Conservation (phyloP, 495 filamentous ascomycete genomes). For the Melanomma pulvis-pyrius region DNA sequence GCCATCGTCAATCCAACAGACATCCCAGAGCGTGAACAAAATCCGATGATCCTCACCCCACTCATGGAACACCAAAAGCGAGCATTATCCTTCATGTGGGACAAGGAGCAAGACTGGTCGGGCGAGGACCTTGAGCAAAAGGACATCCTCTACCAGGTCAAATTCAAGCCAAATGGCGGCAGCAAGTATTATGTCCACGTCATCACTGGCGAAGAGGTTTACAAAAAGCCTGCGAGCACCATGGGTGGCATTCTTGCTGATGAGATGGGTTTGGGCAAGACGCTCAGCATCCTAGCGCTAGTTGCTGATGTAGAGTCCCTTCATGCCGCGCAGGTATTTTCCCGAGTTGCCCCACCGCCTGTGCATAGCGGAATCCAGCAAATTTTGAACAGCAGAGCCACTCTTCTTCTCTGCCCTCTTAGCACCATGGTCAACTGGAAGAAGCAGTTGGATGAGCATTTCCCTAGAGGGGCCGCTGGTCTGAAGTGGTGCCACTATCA, state of each 20-base stretch:
- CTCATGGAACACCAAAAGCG: slow-evolving; percentile 90
- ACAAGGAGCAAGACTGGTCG: slow-evolving; percentile 69
- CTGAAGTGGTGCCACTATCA: slow-evolving; percentile 81
- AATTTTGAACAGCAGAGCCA: slow-evolving; percentile 70
- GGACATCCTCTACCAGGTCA: slow-evolving; percentile 73
- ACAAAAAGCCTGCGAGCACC: slow-evolving; percentile 67
- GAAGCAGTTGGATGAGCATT: slow-evolving; percentile 81
- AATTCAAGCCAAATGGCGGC: slow-evolving; percentile 49
- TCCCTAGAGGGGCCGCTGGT: slow-evolving; percentile 54
- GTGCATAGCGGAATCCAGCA: slow-evolving; percentile 13
- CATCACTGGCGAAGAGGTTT: slow-evolving; percentile 71
- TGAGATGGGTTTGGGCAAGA: slow-evolving; percentile 98
- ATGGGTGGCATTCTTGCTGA: slow-evolving; percentile 92
- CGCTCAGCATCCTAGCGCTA: slow-evolving; percentile 82
- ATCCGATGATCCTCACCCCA: slow-evolving; percentile 62
- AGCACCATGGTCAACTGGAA: slow-evolving; percentile 93
- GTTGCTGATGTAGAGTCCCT: slow-evolving; percentile 59
- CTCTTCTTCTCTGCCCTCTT: slow-evolving; percentile 86
- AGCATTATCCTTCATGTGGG: slow-evolving; percentile 83
- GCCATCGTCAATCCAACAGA: slow-evolving; percentile 72
- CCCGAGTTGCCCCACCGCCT: slow-evolving; percentile 48
- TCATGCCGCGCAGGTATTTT: slow-evolving; percentile 61
- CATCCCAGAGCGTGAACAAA: slow-evolving; percentile 73
- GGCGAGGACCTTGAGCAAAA: slow-evolving; percentile 59
- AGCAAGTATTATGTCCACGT: slow-evolving; percentile 71